Percentiles rank a stretch among this genome's conserved stretches.
These are phyloP conservation scores for Fonsecaea monophora DNA, from an alignment of 2,329 filamentous ascomycete genomes.

Conservation along the genomic window DNA sequence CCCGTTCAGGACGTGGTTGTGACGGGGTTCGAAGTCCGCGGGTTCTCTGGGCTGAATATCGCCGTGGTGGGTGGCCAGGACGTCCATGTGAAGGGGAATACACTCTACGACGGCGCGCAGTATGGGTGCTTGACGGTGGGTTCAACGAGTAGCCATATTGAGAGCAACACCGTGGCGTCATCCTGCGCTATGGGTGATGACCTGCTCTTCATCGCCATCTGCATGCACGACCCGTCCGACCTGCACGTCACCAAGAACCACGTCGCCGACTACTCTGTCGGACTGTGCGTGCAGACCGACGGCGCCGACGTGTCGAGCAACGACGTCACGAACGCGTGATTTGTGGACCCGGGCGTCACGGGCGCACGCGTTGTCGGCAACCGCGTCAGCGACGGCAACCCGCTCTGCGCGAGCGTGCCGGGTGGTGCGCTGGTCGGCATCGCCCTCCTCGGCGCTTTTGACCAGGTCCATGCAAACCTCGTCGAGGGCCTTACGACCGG, in stretches of 20 bases:
- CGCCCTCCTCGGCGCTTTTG: slow-evolving; percentile 13
- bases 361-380: slow-evolving; percentile 29
- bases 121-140: slow-evolving; percentile 32
- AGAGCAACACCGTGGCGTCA: slow-evolving; percentile 26
- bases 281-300: slow-evolving; percentile 33
- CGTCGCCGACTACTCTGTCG: slow-evolving; percentile 25
- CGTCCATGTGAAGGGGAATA: slow-evolving; percentile 21
- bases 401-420: slow-evolving; percentile 15
- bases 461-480: slow-evolving; percentile 25
- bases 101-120: slow-evolving; percentile 25
- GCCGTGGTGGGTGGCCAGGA: slow-evolving; percentile 30
- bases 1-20: slow-evolving; percentile 28
- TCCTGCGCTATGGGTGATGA: slow-evolving; percentile 6
- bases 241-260: slow-evolving; percentile 25
- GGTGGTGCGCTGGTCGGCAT: slow-evolving; percentile 11
- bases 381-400: slow-evolving; percentile 21
- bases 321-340: slow-evolving; percentile 28
- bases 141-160: slow-evolving; percentile 21
- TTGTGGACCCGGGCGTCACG: slow-evolving; percentile 27
- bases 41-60: slow-evolving; percentile 30
- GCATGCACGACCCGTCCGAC: slow-evolving; percentile 28
- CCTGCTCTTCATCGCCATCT: slow-evolving; percentile 30
- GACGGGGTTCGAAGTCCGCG: slow-evolving; percentile 29
- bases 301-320: slow-evolving; percentile 24
- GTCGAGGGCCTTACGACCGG: slow-evolving; percentile 20